Base-by-base conservation (phyloP, 1,284 basidiomycete species). In the Puccinia polysora region DNA sequence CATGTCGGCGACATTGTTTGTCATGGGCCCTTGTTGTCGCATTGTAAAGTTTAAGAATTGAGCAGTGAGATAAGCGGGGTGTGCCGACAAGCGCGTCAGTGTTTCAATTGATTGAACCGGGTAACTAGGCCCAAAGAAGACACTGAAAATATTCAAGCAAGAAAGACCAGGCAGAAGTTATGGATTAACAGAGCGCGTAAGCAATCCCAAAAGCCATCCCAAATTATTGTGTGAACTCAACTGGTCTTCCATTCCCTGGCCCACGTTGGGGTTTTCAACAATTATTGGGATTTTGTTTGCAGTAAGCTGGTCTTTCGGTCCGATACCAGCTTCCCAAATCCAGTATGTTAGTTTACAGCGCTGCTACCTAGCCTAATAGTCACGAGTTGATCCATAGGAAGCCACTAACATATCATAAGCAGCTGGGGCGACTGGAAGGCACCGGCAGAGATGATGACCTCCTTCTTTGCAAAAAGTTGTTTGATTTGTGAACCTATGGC, bases 351-450 rank as follows among this genome's bases (percentile, higher is more conserved):
- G n/a, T n/a, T n/a, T n/a, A n/a, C n/a, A n/a, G n/a, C n/a, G n/a
- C n/a, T n/a, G n/a, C n/a, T n/a, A n/a, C n/a, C n/a, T n/a, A n/a
- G n/a, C n/a, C n/a, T n/a, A n/a, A n/a, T n/a, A n/a, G n/a, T n/a
- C n/a, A n/a, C n/a, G n/a, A 45, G n/a, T 45, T 45, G 40, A 10
- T 45, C n/a, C 10, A 45, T 38, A 18, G 8, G 8, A 36, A 8
- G 52, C n/a, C 4, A 65, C 63, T 65, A 52, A 68, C 65, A 56
- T 15, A 68, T 28, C 65, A 68, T 68, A 15, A 80, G 75, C 8
- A 80, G 74, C 65, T 79, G 78, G 4, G 79, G 79, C 7, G 76
- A 76, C 36, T 76, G 74, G 74, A 79, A 76, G 8, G 77, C 74
- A 23, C 79, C 79, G 3, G 77, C 77, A 34, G 74, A 74, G 25